Base-by-base conservation (phyloP, 805 yeast genomes). In the Candida pseudoglaebosa region DNA sequence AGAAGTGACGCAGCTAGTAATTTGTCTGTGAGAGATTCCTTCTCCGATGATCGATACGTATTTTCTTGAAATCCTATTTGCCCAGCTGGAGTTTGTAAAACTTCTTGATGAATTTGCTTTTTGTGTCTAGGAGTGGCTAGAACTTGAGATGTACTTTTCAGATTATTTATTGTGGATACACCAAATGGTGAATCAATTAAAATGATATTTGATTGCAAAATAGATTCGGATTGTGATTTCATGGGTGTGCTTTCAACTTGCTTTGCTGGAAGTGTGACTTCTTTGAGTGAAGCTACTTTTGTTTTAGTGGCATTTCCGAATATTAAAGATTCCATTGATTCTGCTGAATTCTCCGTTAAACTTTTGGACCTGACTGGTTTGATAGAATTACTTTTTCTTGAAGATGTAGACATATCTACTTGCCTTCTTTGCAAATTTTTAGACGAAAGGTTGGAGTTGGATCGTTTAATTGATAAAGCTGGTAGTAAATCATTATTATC, bases 401-500 rank as follows among this genome's bases (percentile, higher is more conserved):
- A 28, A 30, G 32, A 44, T 32, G 41, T 35, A 6, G 67, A 57
- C 46, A 68, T 55, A 33, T 68, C 73, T 15, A 69, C 70, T 46
- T 67, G 71, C 28, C 74, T 43, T 36, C 62, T 54, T 17, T 64
- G 62, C 36, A 68, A 45, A 39, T 62, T 58, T 31, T 61, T 65
- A 1, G 73, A 57, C 2, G 67, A 61, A 28, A 68, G 52, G 36
- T 57, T 65, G 0, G 74, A 68, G 39, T 63, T 65, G 3, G 72
- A 65, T 34, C 71, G 46, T 41, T 60, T 66, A 24, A 68, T 45
- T n/a, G 59, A 45, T 34, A 64, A 48, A 1, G 66, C 61, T 0
- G 71, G 70, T 24, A 56, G 45, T 31, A 57, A 44, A 19, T 59
- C 56, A 4, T 53, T 50, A 18, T 47, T 46, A 7, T 44, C 49